Base-by-base conservation (phyloP, 805 yeast species). In the Metschnikowia rubicola region DNA sequence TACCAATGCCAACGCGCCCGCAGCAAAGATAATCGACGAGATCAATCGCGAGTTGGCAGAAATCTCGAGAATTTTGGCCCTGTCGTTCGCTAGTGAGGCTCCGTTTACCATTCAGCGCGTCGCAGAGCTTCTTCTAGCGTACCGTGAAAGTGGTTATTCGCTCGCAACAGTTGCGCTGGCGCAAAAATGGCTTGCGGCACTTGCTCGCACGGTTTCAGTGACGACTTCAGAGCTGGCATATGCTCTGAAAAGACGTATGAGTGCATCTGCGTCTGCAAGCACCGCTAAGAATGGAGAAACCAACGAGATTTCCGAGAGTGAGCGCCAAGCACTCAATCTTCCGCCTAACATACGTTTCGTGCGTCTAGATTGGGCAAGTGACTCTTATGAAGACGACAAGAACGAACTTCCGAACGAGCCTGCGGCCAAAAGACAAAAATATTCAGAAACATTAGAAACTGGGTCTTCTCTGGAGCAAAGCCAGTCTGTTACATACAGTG, bases 11-110 rank as follows among this genome's bases (percentile, higher is more conserved):
- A 38, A 47, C 30, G 43, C 52, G 10, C 50, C 53, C 3, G 38
- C 41, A 10, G 35, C 44, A 3, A n/a, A 17, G 8, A 26, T 41
- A 4, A 38, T 46, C 28, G 50, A 41, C 36, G 51, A 46, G 12
- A 42, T 52, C 8, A 21, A 30, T 35, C 15, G 10, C 9, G 40
- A 50, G 4, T 31, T 50, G 30, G 44, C 33, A n/a, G 43, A 33
- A 21, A 44, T 53, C 33, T 31, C 33, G 30, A 33, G 34, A 10
- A 46, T 37, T 39, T 66, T 71, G 47, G 47, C 54, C 28, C 69
- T 64, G 30, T 65, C 66, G 40, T 57, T 70, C 33, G 38, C 46
- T 13, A 57, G 57, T 47, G 44, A 45, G 6, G 56, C 59, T 10
- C 59, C 59, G 7, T 55, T 52, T 39, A 55, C 59, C 3, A 31